These are phyloP conservation scores for Suhomyces atakaporum DNA, from an alignment of 1,139 yeast genomes.

Conservation along the genomic window DNA sequence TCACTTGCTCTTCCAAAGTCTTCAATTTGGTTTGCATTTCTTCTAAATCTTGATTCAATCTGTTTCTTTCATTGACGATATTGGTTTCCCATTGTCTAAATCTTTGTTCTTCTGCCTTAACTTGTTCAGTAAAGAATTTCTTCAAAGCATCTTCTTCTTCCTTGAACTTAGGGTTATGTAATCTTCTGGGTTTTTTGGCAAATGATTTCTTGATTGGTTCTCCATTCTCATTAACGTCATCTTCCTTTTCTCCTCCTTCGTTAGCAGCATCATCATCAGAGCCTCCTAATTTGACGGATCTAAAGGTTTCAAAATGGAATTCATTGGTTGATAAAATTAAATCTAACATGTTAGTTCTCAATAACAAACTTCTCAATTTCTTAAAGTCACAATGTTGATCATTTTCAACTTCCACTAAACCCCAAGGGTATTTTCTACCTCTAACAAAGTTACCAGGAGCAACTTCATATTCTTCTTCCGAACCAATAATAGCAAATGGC, in stretches of 20 bases:
- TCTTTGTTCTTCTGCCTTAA: slow-evolving; percentile 93
- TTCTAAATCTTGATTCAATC: slow-evolving; percentile 91
- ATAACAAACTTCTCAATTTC: slow-evolving; percentile 80
- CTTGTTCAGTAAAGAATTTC: slow-evolving; percentile 96
- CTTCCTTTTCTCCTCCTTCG: slow-evolving; percentile 28
- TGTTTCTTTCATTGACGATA: slow-evolving; percentile 89
- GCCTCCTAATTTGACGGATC: slow-evolving; percentile 76
- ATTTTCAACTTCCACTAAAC: slow-evolving; percentile 94
- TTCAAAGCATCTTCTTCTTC: slow-evolving; percentile 95
- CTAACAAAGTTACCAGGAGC: slow-evolving; percentile 74
- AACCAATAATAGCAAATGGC: slow-evolving; percentile 94
- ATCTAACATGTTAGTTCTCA: slow-evolving; percentile 94
- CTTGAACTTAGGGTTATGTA: slow-evolving; percentile 86
- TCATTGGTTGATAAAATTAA: slow-evolving; percentile 88
- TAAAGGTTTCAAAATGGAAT: slow-evolving; percentile 84
- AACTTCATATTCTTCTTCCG: slow-evolving; percentile 81
- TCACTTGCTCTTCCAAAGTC: slow-evolving; percentile 71
- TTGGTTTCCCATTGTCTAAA: slow-evolving; percentile 98
- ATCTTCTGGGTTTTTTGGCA: slow-evolving; percentile 51
- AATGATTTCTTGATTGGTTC: slow-evolving; percentile 36
- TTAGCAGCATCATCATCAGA: slow-evolving; percentile 41
- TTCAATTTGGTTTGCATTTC: slow-evolving; percentile 78
- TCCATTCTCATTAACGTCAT: slow-evolving; percentile 37
- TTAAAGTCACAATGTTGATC: slow-evolving; percentile 95
- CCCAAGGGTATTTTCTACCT: slow-evolving; percentile 98